Percentiles rank a stretch among this genome's conserved stretches.
Conservation (phyloP, 176 grass and related monocot genomes). For the Juncus inflexus region DNA sequence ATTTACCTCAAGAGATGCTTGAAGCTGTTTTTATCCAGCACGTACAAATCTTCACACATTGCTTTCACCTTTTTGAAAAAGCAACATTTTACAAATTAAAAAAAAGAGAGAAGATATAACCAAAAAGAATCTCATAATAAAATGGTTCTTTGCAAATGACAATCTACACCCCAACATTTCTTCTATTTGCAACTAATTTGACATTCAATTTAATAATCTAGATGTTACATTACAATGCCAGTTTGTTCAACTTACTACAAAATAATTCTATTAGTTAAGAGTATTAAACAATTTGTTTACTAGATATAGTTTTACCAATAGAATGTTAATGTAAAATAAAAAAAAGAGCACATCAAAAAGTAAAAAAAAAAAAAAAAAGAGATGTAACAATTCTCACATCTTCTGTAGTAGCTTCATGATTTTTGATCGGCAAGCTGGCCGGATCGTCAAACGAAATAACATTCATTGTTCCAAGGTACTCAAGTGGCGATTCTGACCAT, state of each 20-base stretch:
- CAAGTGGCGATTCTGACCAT: slow-evolving; percentile 73
- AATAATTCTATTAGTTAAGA: too few species aligned
- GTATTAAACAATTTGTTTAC: too few species aligned
- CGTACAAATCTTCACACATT: slow-evolving; percentile 72
- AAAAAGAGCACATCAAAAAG: neutral
- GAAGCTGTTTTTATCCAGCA: slow-evolving; percentile 96
- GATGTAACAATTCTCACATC: slow-evolving; percentile 40
- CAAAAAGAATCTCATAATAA: too few species aligned
- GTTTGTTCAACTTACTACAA: too few species aligned
- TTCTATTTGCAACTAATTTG: too few species aligned
- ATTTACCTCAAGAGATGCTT: slow-evolving; percentile 98
- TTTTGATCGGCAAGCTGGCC: slow-evolving; percentile 63
- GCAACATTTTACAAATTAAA: neutral
- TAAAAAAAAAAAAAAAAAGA: neutral
- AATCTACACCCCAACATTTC: too few species aligned
- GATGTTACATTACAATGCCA: too few species aligned
- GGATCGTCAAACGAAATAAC: slow-evolving; percentile 76
- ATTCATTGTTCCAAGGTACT: slow-evolving; percentile 83
- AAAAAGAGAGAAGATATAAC: too few species aligned
- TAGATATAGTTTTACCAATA: too few species aligned
- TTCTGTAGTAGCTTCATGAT: slow-evolving; percentile 86
- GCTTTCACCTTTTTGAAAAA: slow-evolving; percentile 50
- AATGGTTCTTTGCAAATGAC: too few species aligned
- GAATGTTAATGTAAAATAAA: slow-evolving; percentile 1
- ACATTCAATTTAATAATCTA: too few species aligned